A percentile compares a stretch with the other conserved stretches of the same genome.
These are phyloP conservation scores for Cruciata laevipes DNA, from an alignment of 257 asterid species.

Conservation along the genomic window DNA sequence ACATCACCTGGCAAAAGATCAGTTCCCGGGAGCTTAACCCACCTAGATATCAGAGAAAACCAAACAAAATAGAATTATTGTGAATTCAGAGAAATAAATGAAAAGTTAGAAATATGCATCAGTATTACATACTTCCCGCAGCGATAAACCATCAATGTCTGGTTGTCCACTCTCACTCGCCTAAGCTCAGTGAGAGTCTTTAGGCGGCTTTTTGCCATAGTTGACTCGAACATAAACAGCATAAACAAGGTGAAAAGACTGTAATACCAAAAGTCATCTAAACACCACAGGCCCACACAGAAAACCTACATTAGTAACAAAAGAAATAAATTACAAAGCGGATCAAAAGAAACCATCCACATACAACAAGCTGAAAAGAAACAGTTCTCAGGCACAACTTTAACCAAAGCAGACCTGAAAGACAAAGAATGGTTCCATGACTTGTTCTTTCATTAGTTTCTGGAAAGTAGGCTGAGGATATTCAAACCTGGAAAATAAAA, in stretches of 20 bases:
- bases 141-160: conserved; percentile 82
- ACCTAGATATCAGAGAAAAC: conserved; percentile 37
- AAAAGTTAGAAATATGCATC: conserved; percentile 6
- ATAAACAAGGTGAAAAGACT: conserved; percentile 89
- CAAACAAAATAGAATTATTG: background rate
- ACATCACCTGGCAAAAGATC: conserved; percentile 96
- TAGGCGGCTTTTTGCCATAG: conserved; percentile 96
- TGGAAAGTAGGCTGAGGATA: conserved; percentile 98
- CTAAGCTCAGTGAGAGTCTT: conserved; percentile 91
- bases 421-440: conserved; percentile 92
- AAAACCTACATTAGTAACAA: conserved; percentile 59
- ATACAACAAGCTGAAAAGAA: conserved; percentile 5
- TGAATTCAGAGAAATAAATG: conserved; percentile 10
- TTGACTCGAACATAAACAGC: conserved; percentile 98
- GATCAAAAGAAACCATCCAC: background rate
- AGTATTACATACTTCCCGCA: conserved; percentile 80
- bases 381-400: conserved; percentile 4
- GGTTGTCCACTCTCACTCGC: conserved; percentile 92
- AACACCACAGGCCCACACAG: conserved; percentile 97
- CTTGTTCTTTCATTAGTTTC: conserved; percentile 90
- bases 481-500: conserved; percentile 63
- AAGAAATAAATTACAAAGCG: conserved; percentile 6
- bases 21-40: conserved; percentile 88
- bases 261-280: conserved; percentile 97
- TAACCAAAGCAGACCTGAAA: conserved; percentile 64